These are phyloP conservation scores for Mucor circinelloides DNA, from an alignment of 371 early-diverging fungal genomes.

Conservation along the genomic window DNA sequence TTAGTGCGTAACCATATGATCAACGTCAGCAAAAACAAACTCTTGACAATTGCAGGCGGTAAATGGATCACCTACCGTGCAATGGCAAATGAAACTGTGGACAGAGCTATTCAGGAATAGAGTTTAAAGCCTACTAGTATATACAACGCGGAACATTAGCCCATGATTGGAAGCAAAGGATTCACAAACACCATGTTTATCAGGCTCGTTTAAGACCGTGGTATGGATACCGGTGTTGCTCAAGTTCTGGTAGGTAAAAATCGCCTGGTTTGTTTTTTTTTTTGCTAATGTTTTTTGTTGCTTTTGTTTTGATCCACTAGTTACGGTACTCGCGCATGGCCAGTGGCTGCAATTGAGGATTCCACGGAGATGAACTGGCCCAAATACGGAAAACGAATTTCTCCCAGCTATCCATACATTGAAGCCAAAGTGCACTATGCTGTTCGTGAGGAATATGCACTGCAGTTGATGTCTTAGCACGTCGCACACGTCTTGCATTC, in stretches of 20 bases:
- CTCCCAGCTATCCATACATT: conserved; percentile 87
- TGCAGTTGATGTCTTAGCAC: conserved; percentile 92
- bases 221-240: conserved; percentile 94
- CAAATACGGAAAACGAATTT: conserved; percentile 70
- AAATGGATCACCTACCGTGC: conserved; percentile 99
- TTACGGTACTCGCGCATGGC: conserved; percentile 97
- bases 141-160: conserved; percentile 76
- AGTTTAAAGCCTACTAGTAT: conserved; percentile 53
- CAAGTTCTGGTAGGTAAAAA: conserved; percentile 63
- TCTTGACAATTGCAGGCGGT: conserved; percentile 98
- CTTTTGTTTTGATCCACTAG: too few relatives aligned
- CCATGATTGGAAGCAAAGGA: conserved; percentile 89
- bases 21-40: conserved; percentile 78
- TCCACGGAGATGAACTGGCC: conserved; percentile 77
- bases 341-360: conserved; percentile 78
- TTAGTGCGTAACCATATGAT: conserved; percentile 98
- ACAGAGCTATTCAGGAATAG: conserved; percentile 83
- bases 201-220: conserved; percentile 90
- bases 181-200: conserved; percentile 90
- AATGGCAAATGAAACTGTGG: conserved; percentile 98
- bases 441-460: conserved; percentile 91
- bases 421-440: conserved; percentile 97
- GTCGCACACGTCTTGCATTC: conserved; percentile 94
- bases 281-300: too few relatives aligned
- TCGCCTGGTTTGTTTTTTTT: too few relatives aligned